These are phyloP conservation scores for Phylloporus sp. DNA, from an alignment of 1,284 basidiomycete species.

Conservation along the genomic window DNA sequence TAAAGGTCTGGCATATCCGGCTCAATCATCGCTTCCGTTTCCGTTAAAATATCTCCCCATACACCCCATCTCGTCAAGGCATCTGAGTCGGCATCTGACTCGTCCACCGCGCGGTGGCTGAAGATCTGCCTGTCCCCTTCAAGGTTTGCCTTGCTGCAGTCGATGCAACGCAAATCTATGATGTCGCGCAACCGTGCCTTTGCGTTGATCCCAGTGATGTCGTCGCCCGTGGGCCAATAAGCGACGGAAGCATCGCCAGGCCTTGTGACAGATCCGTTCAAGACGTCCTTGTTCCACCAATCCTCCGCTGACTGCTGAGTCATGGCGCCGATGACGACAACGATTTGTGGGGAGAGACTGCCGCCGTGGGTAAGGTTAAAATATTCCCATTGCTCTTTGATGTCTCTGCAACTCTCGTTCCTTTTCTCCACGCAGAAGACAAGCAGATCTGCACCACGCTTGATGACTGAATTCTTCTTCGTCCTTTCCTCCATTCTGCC, in stretches of 20 bases:
- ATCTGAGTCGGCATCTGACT: constrained; percentile 8
- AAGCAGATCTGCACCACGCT: constrained; percentile 31
- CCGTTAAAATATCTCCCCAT: constrained; percentile 20
- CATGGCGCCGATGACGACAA: constrained; percentile 26
- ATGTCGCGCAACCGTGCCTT: constrained; percentile 18
- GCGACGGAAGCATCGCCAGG: constrained; percentile 14
- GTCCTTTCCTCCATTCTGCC: no score
- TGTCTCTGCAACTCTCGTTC: not conserved
- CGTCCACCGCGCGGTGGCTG: not conserved
- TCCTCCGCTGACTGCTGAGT: constrained; percentile 22
- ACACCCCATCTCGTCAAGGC: constrained; percentile 27
- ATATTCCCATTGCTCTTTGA: constrained; percentile 29
- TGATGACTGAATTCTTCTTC: constrained; percentile 10
- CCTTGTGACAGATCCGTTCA: not conserved
- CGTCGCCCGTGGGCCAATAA: constrained; percentile 21
- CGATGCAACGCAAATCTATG: constrained; percentile 27
- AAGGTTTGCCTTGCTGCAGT: constrained; percentile 20
- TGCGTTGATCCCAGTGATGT: no score
- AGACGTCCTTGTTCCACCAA: constrained; percentile 23
- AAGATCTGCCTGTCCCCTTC: constrained; percentile 19
- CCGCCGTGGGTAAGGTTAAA: no score
- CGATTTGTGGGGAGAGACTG: constrained; percentile 31
- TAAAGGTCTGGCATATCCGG: not conserved
- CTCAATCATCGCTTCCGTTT: not conserved
- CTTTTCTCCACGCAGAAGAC: constrained; percentile 25